A percentile compares a stretch with the other conserved stretches of the same genome.
Evolutionary conservation across 805 yeast species (phyloP).

Genomic region (Cyberlindnera saturnus): DNA sequence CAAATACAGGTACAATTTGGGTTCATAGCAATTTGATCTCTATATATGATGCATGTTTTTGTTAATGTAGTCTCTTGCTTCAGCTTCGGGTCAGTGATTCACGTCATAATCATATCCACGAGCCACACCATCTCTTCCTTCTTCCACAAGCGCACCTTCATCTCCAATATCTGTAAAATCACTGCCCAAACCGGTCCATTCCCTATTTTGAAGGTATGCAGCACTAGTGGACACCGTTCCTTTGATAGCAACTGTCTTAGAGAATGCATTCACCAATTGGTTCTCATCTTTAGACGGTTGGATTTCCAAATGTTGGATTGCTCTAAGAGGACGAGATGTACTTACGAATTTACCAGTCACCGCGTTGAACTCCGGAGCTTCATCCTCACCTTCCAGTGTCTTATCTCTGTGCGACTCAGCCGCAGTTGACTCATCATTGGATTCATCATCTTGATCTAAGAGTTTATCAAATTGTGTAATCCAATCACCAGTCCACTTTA

Average conservation of each 20-base stretch:
- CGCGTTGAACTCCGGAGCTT: conserved; percentile 80
- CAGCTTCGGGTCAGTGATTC: not conserved
- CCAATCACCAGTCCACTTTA: conserved; percentile 94
- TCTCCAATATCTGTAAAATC: conserved; percentile 48
- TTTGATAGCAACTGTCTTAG: conserved; percentile 57
- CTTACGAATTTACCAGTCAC: conserved; percentile 75
- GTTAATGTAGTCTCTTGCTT: not conserved
- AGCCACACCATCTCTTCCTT: conserved; percentile 85
- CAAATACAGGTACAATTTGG: conserved; percentile 16
- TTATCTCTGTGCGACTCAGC: conserved; percentile 22
- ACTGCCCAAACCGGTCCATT: conserved; percentile 90
- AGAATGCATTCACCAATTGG: conserved; percentile 46
- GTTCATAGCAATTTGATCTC: conserved; percentile 11
- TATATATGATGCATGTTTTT: not conserved
- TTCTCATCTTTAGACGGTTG: conserved; percentile 8
- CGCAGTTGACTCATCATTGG: conserved; percentile 26
- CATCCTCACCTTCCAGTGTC: conserved; percentile 35
- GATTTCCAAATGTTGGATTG: conserved; percentile 56
- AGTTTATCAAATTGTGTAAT: conserved; percentile 68
- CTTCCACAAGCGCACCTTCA: conserved; percentile 70
- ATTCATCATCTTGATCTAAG: conserved; percentile 28
- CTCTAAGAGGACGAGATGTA: conserved; percentile 71
- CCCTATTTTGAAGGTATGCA: conserved; percentile 56
- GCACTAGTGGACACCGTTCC: conserved; percentile 91
- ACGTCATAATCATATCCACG: conserved; percentile 63